Conservation (phyloP, 352 stramenopile genomes). For the Nannochloropsis limnetica region DNA sequence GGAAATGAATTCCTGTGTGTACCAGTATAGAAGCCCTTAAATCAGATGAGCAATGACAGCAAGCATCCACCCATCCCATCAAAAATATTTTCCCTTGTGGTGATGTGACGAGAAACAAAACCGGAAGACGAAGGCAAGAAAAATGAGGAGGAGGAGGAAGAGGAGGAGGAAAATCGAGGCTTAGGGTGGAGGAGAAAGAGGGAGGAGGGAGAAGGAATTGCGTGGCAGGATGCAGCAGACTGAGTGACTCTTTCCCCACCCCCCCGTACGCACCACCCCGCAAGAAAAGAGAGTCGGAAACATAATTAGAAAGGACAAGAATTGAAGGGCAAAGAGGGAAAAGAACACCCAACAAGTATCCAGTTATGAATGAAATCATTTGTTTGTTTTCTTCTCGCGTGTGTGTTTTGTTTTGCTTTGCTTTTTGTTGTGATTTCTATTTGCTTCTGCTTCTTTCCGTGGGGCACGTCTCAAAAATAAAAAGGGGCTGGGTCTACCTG, state of each 20-base stretch:
- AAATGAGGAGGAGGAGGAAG: neutral
- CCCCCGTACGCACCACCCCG: neutral
- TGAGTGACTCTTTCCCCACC: neutral
- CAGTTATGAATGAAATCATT: neutral
- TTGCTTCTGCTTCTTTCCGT: neutral
- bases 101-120: no score
- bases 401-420: neutral
- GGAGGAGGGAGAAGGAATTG: neutral
- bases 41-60: no score
- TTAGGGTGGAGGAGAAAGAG: neutral
- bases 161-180: neutral
- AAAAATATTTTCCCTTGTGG: no score
- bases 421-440: neutral
- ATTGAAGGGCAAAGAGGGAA: neutral
- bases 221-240: neutral
- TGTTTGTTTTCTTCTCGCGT: neutral
- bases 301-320: neutral
- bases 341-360: neutral
- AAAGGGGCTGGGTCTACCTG: neutral
- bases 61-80: no score
- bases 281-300: neutral
- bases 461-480: neutral
- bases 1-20: no score
- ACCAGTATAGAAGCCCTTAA: no score
- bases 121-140: no score